These are phyloP conservation scores for Corymbia calophylla DNA, from an alignment of 441 rosid genomes.

Conservation along the genomic window DNA sequence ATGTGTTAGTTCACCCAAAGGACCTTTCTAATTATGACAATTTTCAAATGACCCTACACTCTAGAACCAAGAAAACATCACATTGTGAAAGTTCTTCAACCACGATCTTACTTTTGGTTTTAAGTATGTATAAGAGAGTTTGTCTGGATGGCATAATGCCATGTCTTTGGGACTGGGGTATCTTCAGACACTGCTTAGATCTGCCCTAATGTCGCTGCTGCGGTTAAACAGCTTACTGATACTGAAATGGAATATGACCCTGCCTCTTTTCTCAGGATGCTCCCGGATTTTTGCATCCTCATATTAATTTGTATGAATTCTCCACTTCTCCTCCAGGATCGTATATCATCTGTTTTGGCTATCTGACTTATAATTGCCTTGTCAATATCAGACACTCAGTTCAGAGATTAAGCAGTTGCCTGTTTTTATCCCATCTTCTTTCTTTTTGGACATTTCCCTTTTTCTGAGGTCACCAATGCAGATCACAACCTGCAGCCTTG, in stretches of 20 bases:
- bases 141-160: not conserved
- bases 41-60: not conserved
- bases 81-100: not conserved
- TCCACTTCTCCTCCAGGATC: not conserved
- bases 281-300: not conserved
- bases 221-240: not conserved
- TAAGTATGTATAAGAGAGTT: not conserved
- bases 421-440: not conserved
- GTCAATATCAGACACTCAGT: not conserved
- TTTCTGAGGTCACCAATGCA: not conserved
- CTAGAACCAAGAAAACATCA: not conserved
- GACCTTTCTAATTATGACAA: not conserved
- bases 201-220: not conserved
- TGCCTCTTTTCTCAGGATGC: not conserved
- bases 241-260: not conserved
- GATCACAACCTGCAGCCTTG: not conserved
- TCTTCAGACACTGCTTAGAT: not conserved
- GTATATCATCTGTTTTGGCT: not conserved
- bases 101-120: not conserved
- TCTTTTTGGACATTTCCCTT: not conserved
- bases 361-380: not conserved
- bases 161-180: not conserved
- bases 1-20: not conserved
- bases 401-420: not conserved
- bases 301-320: not conserved